Conservation (phyloP, 495 filamentous ascomycete species). For the Aeminium ludgeri region DNA sequence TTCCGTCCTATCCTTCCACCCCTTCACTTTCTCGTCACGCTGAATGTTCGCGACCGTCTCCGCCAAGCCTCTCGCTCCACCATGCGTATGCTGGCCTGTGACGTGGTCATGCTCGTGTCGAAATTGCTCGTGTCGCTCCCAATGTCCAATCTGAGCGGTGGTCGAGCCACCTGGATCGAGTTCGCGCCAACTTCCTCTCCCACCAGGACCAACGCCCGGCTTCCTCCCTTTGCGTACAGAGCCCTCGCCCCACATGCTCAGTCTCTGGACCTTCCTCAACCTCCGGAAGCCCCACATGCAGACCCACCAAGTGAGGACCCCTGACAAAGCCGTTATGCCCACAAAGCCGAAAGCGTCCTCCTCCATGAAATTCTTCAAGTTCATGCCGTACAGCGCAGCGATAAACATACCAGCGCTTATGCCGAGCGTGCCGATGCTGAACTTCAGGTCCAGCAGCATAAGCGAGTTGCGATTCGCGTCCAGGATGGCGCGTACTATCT, state of each 20-base stretch:
- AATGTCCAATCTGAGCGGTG: background rate
- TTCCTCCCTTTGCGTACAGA: background rate
- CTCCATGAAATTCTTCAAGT: slow-evolving; percentile 96
- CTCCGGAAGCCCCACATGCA: slow-evolving; percentile 65
- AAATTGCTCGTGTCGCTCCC: slow-evolving; percentile 4
- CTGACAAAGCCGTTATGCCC: slow-evolving; percentile 48
- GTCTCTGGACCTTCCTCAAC: slow-evolving; percentile 69
- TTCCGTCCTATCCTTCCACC: background rate
- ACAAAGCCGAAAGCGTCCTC: slow-evolving; percentile 83
- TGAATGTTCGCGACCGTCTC: background rate
- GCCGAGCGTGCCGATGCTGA: slow-evolving; percentile 84
- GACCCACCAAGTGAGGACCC: slow-evolving; percentile 52
- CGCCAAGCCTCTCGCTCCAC: background rate
- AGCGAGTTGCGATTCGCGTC: slow-evolving; percentile 96
- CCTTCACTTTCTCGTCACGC: background rate
- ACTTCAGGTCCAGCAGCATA: slow-evolving; percentile 94
- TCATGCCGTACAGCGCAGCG: slow-evolving; percentile 97
- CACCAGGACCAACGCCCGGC: background rate
- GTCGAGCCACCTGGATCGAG: background rate
- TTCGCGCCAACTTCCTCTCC: background rate
- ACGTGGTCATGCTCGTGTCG: slow-evolving; percentile 1
- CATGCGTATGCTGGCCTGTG: background rate
- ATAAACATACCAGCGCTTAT: slow-evolving; percentile 85
- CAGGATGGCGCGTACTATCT: slow-evolving; percentile 93
- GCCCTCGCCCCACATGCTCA: slow-evolving; percentile 56